A percentile compares a stretch with the other conserved stretches of the same genome.
Conservation (phyloP, 2,329 filamentous ascomycete species). For the Colletotrichum sp. region DNA sequence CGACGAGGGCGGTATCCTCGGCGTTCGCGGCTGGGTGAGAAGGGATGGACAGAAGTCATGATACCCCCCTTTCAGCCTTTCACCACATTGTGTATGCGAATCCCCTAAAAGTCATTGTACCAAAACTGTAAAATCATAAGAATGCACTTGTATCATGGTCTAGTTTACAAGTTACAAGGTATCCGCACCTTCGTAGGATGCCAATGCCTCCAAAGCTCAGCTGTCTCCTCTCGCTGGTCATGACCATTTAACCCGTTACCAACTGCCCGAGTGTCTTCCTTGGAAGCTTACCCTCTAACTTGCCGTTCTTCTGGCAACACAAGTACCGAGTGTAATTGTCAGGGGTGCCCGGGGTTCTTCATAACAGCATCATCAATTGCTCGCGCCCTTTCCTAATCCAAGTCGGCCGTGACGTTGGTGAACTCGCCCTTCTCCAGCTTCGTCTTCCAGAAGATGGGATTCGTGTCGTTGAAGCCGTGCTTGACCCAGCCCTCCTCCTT, state of each 20-base stretch:
- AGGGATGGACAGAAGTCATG: slow-evolving; percentile 17
- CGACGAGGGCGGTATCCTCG: slow-evolving; percentile 71
- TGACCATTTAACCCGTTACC: background rate
- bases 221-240: background rate
- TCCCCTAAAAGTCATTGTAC: background rate
- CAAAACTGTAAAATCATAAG: background rate
- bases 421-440: slow-evolving; percentile 99
- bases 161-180: slow-evolving; percentile 24
- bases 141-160: slow-evolving; percentile 22
- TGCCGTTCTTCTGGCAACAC: background rate
- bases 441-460: slow-evolving; percentile 99
- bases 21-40: slow-evolving; percentile 53
- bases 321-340: background rate
- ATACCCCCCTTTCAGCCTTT: background rate
- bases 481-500: slow-evolving; percentile 99
- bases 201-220: background rate
- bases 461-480: slow-evolving; percentile 96
- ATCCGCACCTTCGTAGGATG: background rate
- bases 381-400: slow-evolving; percentile 52
- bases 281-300: background rate
- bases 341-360: background rate
- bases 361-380: background rate
- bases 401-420: slow-evolving; percentile 84
- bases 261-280: background rate
- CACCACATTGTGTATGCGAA: background rate